Base-by-base conservation (phyloP, 2,329 filamentous ascomycete species). In the Colletotrichum truncatum region DNA sequence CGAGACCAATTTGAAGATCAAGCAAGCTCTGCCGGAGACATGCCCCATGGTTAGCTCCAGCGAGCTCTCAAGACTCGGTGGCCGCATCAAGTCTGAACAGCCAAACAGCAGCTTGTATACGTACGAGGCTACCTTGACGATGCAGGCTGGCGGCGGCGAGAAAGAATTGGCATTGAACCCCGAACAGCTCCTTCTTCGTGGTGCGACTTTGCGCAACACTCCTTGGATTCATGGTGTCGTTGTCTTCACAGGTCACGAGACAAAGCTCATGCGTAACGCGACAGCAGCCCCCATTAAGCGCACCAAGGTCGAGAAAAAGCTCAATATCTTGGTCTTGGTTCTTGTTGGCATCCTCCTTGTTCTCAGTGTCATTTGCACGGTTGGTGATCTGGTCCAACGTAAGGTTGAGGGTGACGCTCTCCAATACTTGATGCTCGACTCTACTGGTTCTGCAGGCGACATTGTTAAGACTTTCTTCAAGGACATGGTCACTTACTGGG, bases 51-150 rank as follows among this genome's bases (percentile, higher is more conserved):
- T 99, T 64, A 97, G 93, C 74, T 89, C 94, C 16, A 89, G 87
- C 68, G 95, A 98, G 72, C 83, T 99, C 67, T 93, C 93, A 74
- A 87, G 95, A 67, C 81, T 99, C 4, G 92, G 93, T 48, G 96
- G 96, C 28, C 91, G 92, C 67, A 84, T 99, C 71, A 91, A 93
- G 72, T 98, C 95, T 2, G 96, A 99, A 79, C 96, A 98, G 77
- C 96, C 96, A 21, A 99, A 99, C 83, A 98, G 94, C 81, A 98
- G 94, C 78, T 83, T 99, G 34, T 99, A 99, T 79, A 99, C 96
- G 0, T 99, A 98, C 76, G 97, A 99, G 79, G 96, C 94, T 38
- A 98, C 95, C 1, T 78, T 99, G 76, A 98, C 94, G 0, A 92
- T 98, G 85, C 90, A 95, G 72, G 87, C 91, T 46, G 94, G 94